Evolutionary conservation across 805 yeast species (phyloP), one percentile per base, ranked within the genome.

Genomic region (Lipomyces oligophaga): DNA sequence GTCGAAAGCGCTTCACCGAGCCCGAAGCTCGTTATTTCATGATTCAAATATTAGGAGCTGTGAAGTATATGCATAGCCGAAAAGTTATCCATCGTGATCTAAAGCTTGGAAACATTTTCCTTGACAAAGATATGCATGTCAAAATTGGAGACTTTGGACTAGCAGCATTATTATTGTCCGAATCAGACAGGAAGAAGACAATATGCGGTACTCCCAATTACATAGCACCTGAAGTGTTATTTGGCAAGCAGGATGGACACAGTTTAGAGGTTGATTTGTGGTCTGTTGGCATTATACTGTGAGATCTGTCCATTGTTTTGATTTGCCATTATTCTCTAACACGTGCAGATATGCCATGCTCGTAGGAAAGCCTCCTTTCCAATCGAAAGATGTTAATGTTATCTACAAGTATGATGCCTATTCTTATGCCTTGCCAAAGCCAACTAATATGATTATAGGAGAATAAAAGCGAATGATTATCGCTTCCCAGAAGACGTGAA

Each of bases 201-300:
- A 86, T 93, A 45, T 93, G 99, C 67, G 99, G 99, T 44, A 93
- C 99, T 20, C 99, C 99, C 50, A 93, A 93, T 68, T 93, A 93
- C 65, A 93, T 93, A 63, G 97, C 98, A 0, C 99, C 99, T 5
- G 99, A 93, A 70, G 95, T 93, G 19, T 74, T 93, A 55, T 85
- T 88, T 33, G 95, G 95, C 24, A 87, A 87, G 60, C 58, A 58
- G 13, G 78, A 73, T 43, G 98, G 97, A 6, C 98, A 93, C 66
- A 81, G 94, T 41, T 89, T 80, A 63, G 96, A 88, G 66, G 97
- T 88, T 34, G 99, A 93, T 66, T 79, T 88, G 50, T 93, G 99
- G 99, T 94, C 98, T 7, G 80, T 88, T 56, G 99, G 99, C 51
- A 85, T 93, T 49, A 93, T 93, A 87, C 75, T 93, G 73, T 93